Conservation (phyloP, 2,329 filamentous ascomycete genomes). For the Alternaria dauci region DNA sequence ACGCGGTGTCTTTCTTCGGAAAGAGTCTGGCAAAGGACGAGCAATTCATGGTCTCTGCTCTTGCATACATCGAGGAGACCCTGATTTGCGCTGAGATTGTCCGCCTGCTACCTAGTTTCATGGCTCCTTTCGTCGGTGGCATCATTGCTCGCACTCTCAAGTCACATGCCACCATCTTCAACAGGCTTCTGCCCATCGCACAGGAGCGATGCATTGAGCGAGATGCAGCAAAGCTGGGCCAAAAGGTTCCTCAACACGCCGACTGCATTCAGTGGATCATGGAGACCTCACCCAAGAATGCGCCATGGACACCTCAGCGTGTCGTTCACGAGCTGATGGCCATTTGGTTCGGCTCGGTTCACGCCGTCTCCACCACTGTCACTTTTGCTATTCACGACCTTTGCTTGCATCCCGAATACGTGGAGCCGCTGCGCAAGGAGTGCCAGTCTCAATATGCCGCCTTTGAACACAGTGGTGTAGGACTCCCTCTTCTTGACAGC, state of each 20-base stretch:
- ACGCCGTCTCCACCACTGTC: constrained; percentile 31
- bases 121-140: constrained; percentile 19
- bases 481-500: constrained; percentile 32
- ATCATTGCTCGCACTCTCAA: constrained; percentile 24
- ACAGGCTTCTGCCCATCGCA: constrained; percentile 24
- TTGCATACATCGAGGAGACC: constrained; percentile 35
- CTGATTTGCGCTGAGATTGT: constrained; percentile 37
- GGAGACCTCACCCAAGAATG: constrained; percentile 36
- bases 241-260: constrained; percentile 18
- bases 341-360: constrained; percentile 49
- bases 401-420: constrained; percentile 28
- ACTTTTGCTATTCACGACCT: constrained; percentile 30
- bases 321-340: constrained; percentile 46
- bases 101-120: constrained; percentile 25
- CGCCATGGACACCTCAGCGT: constrained; percentile 36
- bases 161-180: constrained; percentile 25
- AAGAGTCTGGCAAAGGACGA: constrained; percentile 30
- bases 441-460: constrained; percentile 22
- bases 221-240: constrained; percentile 20
- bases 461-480: constrained; percentile 21
- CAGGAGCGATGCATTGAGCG: constrained; percentile 24
- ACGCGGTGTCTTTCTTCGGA: constrained; percentile 28
- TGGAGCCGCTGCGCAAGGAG: constrained; percentile 25
- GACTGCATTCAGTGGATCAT: constrained; percentile 50
- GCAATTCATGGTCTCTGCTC: constrained; percentile 31